Evolutionary conservation across 495 filamentous ascomycete genomes (phyloP), one percentile per base, ranked within the genome.

Genomic region (Ascodesmis nigricans): DNA sequence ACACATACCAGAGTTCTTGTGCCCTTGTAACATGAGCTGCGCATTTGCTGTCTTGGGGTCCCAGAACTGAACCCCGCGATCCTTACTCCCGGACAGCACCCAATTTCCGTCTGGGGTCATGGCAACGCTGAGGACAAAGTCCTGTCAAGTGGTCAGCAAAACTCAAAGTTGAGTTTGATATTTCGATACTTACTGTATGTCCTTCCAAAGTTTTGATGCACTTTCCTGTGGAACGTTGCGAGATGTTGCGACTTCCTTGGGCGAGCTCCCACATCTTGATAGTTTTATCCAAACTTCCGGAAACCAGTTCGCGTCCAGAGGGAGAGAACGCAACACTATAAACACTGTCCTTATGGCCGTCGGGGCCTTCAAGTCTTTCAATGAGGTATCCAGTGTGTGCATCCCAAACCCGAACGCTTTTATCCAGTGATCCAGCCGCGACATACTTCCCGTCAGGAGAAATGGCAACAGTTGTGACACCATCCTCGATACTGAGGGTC

Each of bases 181-280:
- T 25, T 6, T 25, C 11, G 23, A 17, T 27, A 30, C 71, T 46
- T 62, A 84, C 79, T 59, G 82, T 74, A 55, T 91, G 80, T 38
- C 80, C 80, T 51, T 91, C 80, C 49, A 90, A 90, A 1, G 80
- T 91, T 52, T 77, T 77, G 38, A 80, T 64, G 53, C 81, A 84
- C 48, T 78, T 68, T 34, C 80, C 78, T 31, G 74, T 70, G 63
- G 77, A 79, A 24, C 68, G 59, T 29, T 65, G 65, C 28, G 62
- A 62, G 47, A 66, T 67, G 25, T 65, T 59, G 35, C 71, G 61
- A 40, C 64, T 55, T 30, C 68, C 69, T 19, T 73, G 66, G 18
- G 64, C 66, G 25, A 91, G 62, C 55, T 91, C 80, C 80, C 80
- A 91, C 65, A 87, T 77, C 64, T 91, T 91, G 61, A 91, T 91